Evolutionary conservation across 331 rosid species (phyloP), one percentile per base, ranked within the genome.

Genomic region (Spiraea crenata): DNA sequence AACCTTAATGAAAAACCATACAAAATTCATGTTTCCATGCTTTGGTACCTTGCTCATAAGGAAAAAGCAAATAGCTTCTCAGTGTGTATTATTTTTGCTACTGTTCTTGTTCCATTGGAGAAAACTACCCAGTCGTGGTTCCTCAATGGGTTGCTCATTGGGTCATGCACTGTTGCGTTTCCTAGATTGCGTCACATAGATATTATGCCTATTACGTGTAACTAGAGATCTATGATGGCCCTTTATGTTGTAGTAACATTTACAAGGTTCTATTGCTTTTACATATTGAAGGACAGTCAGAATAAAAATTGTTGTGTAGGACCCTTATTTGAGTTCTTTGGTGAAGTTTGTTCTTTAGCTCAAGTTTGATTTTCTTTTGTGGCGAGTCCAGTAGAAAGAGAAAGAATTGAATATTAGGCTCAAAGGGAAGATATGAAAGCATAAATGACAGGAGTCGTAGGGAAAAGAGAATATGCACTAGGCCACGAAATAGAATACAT

Each of bases 341-440:
- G 16, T 11, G 34, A 14, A 7, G 19, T 4, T 44, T 52, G 59
- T 46, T 16, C 0, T 39, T 57, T 34, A n/a, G 42, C 62, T n/a
- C 37, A 49, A 48, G 40, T 15, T 72, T 66, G 9, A 15, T 12
- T 62, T 63, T 20, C 51, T 13, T 40, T 5, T 92, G 98, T 87
- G 96, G 98, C 82, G 84, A 68, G 74, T 80, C 49, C 85, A 90
- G 40, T 79, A 87, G 67, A 89, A 92, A 68, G 98, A 89, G 82
- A 52, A 42, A 10, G 98, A 89, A 73, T 76, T 93, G 73, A 95
- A 91, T 71, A 76, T 79, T 63, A 84, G 91, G 77, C 73, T 67
- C 51, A 80, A 71, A 68, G 85, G 85, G 50, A 81, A 76, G 42
- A 63, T 72, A 80, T 68, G 74, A 52, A 64, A 82, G 67, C 76